Evolutionary conservation across 2,329 filamentous ascomycete species (phyloP), one percentile per base, ranked within the genome.

Genomic region (Scolecobasidium constrictum): DNA sequence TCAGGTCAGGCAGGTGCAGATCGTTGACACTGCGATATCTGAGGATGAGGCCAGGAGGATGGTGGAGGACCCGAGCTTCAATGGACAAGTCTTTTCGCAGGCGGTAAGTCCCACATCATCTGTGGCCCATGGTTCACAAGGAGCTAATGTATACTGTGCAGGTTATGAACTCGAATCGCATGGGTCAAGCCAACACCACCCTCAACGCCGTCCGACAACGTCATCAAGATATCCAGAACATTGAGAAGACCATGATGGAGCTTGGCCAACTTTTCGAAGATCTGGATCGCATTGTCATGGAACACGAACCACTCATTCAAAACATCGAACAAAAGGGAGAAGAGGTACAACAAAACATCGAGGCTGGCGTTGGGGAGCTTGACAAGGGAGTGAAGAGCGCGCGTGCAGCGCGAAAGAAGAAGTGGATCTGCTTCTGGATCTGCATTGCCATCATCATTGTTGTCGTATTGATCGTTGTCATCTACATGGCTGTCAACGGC

Each of bases 281-380:
- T 52, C 81, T 96, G 66, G 85, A 94, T 52, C 78, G 80, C 22
- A 69, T 94, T 39, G 81, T 96, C 47, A 73, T 87, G 26, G 80
- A 94, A 67, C 90, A 96, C 62, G 88, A 94, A 53, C 79, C 75
- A 13, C 73, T 82, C 21, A 78, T 96, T 26, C 68, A 74, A 49
- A 76, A 85, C 52, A 94, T 96, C 54, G 86, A 94, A 65, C 75
- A 82, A 55, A 86, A 90, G 66, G 86, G 78, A 28, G 84, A 93
- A 63, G 83, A 94, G 56, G 83, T 92, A 31, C 78, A 84, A 38
- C 78, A 83, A 45, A 85, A 96, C 61, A 75, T 95, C 38, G 77
- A 82, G 55, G 83, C 92, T 60, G 90, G 82, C 50, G 95, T 92
- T 57, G 74, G 78, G 49, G 78, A 95, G 62, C 83, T 96, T 46